phyloP scores from a whole-genome alignment of 768 basidiomycete species.

The Cantharellus cinnabarinus region DNA sequence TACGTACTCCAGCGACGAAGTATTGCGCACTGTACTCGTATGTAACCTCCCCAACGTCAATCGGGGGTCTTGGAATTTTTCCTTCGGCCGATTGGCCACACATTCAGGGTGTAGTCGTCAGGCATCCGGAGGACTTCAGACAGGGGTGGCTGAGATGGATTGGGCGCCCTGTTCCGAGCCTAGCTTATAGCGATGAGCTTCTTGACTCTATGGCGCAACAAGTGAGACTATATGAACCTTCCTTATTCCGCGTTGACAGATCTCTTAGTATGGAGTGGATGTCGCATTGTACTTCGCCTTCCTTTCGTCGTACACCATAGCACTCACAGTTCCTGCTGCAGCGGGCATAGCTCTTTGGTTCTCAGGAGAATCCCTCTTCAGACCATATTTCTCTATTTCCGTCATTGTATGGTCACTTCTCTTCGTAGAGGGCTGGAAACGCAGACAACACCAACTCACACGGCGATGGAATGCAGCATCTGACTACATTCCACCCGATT shows the following conservation, averaged over 20 bases:
- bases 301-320: not conserved
- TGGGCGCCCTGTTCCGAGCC: not conserved
- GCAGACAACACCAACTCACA: not conserved
- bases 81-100: not conserved
- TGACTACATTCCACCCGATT: not conserved
- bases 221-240: not conserved
- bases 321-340: not conserved
- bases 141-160: not conserved
- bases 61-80: not conserved
- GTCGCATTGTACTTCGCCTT: not conserved
- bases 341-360: not conserved
- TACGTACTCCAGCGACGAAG: not conserved
- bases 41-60: not conserved
- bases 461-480: not conserved
- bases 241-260: not conserved
- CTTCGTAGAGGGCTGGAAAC: not conserved
- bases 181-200: not conserved
- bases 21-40: not conserved
- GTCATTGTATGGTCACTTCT: not conserved
- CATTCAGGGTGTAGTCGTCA: not conserved
- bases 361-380: not conserved
- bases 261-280: not conserved
- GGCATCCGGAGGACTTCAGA: not conserved
- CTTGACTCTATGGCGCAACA: not conserved
- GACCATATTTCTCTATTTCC: not conserved